Conservation (phyloP, 768 basidiomycete genomes). For the Tylopilus balloui region DNA sequence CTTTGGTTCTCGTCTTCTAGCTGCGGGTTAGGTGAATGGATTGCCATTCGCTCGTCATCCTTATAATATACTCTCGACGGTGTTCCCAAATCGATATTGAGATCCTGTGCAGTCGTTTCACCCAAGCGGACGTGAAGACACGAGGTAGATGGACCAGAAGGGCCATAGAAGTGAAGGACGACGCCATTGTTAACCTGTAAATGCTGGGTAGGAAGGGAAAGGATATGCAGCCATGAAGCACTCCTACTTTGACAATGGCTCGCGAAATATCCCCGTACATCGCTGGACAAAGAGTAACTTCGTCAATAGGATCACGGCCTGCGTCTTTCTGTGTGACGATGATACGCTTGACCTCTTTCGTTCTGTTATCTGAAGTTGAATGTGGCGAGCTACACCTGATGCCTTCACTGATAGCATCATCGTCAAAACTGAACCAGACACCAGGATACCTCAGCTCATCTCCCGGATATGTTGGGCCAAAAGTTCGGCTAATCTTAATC, state of each 20-base stretch:
- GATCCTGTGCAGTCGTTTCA: slow-evolving; percentile 77
- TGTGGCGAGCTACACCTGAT: slow-evolving; percentile 42
- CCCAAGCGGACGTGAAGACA: slow-evolving; percentile 63
- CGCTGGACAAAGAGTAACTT: slow-evolving; percentile 55
- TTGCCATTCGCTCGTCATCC: slow-evolving; percentile 85
- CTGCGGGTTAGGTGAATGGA: slow-evolving; percentile 53
- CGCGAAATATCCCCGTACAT: slow-evolving; percentile 72
- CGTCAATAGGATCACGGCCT: slow-evolving; percentile 65
- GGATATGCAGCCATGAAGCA: background rate
- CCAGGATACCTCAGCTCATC: slow-evolving; percentile 80
- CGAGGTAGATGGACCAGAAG: slow-evolving; percentile 32
- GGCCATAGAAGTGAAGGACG: slow-evolving; percentile 62
- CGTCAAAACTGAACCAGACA: slow-evolving; percentile 80
- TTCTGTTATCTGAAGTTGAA: slow-evolving; percentile 48
- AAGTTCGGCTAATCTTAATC: slow-evolving; percentile 62
- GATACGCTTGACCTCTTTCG: slow-evolving; percentile 73
- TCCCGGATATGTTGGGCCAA: slow-evolving; percentile 80
- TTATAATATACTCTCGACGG: slow-evolving; percentile 79
- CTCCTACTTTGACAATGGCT: slow-evolving; percentile 61
- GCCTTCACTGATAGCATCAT: slow-evolving; percentile 57
- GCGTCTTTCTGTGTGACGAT: slow-evolving; percentile 67
- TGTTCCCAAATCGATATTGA: slow-evolving; percentile 72
- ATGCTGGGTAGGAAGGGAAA: background rate
- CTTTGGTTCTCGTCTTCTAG: slow-evolving; percentile 46
- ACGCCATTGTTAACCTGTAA: slow-evolving; percentile 68